Evolutionary conservation across 2,329 filamentous ascomycete genomes (phyloP), one percentile per base, ranked within the genome.

Genomic region (Zopfia rhizophila): DNA sequence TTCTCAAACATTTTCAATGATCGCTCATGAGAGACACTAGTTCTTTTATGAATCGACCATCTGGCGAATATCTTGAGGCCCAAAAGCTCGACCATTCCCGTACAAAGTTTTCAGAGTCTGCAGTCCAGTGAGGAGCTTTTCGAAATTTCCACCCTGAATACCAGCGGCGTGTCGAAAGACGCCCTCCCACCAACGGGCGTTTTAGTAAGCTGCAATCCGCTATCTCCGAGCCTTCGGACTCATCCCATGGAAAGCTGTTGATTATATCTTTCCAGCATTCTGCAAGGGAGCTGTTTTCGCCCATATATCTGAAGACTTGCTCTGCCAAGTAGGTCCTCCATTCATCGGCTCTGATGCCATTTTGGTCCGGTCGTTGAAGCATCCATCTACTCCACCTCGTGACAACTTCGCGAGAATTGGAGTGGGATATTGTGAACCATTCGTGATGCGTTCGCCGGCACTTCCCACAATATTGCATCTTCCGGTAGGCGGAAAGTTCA

Each of bases 331-430:
- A 40, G 31, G 29, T 40, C 38, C 31, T 40, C 38, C 38, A 40
- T 16, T 40, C 38, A 24, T 40, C 38, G 31, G 29, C 31, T 40
- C 29, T 30, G 29, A 22, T 27, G 31, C 38, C 38, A 40, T 40
- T 40, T 27, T 30, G 24, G 38, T 40, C 29, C 24, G 38, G 38
- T 27, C 31, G 38, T 31, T 40, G 38, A 40, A 40, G 38, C 14
- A 40, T 40, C 38, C 38, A 40, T 40, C 38, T 40, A 27, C 38
- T 22, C 38, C 38, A 40, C 38, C 38, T 40, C 38, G 38, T 40
- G 24, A 40, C 38, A 40, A 40, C 31, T 27, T 40, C 38, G 17
- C 38, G 29, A 31, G 38, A 40, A 31, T 40, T 27, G 25, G 24
- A 27, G 31, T 40, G 38, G 22, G 31, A 40, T 40, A 40, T 30